Evolutionary conservation across 768 basidiomycete species (phyloP), one percentile per base, ranked within the genome.

Genomic region (Kwoniella sp.): DNA sequence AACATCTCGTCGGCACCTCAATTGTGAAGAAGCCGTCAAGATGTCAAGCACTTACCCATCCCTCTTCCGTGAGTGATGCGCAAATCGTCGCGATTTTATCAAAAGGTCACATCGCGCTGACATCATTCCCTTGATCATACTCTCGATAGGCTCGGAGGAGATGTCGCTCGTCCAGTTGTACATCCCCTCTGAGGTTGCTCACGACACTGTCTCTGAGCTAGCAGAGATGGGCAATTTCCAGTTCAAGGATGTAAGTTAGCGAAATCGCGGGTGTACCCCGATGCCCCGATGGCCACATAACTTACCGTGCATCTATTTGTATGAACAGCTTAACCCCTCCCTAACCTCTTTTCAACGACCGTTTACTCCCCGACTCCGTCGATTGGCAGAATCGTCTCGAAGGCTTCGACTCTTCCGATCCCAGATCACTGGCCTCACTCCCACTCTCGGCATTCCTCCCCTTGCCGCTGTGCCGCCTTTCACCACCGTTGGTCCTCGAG

Each of bases 81-180:
- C 55, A 51, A 37, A 26, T 29, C 23, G 25, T n/a, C 8, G 26
- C 29, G 37, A 7, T 2, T 23, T 2, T 11, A 25, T 25, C n/a
- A 41, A n/a, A 9, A 1, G 25, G 1, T 8, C 20, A 26, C 4
- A 48, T 55, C 45, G 58, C 48, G 28, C 45, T 47, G 56, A 54
- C 29, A 38, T 47, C 28, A 7, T 61, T 45, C 37, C 34, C 34
- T 23, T 60, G 13, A 20, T 52, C 37, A 51, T 23, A n/a, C 17
- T 30, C 30, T 5, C 25, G 3, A 53, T 63, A 96, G 93, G 91
- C 63, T 97, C 94, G 86, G 94, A 96, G 84, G 86, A 88, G 84
- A 97, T 97, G 94, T 95, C 93, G 85, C 84, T 94, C 83, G 90
- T 95, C 69, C 93, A 97, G 85, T 88, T 99, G 75, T 94, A 93